Evolutionary conservation across 495 filamentous ascomycete species (phyloP).

Genomic region (Hyaloscypha hepaticicola): DNA sequence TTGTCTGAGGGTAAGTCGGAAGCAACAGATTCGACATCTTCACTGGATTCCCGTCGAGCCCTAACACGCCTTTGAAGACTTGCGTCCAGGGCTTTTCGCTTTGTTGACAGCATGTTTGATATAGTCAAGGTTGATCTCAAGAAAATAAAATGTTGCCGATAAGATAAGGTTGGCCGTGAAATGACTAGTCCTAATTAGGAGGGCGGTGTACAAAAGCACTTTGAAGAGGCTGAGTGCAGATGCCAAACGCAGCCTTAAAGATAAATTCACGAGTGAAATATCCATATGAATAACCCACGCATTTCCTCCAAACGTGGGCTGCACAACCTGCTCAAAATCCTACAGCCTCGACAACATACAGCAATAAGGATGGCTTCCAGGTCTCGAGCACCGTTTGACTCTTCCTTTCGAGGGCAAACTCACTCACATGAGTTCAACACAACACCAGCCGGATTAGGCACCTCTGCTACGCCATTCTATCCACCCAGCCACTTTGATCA

Average conservation of each 20-base stretch:
- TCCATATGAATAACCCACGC: neutral
- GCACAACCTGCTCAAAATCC: neutral
- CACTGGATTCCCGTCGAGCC: constrained; percentile 52
- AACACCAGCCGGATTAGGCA: neutral
- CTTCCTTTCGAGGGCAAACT: neutral
- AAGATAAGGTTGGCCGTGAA: neutral
- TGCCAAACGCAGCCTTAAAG: neutral
- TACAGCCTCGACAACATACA: neutral
- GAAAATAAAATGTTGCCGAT: constrained; percentile 1
- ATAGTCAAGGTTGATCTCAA: neutral
- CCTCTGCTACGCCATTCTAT: neutral
- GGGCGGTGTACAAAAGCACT: neutral
- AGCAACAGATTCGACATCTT: constrained; percentile 53
- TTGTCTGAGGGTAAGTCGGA: constrained; percentile 25
- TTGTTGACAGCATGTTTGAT: constrained; percentile 37
- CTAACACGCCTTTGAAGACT: constrained; percentile 60
- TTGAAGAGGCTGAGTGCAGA: neutral
- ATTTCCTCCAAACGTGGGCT: neutral
- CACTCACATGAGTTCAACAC: neutral
- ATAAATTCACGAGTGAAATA: neutral
- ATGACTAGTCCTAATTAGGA: neutral
- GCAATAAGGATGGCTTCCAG: neutral
- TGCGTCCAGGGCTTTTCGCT: constrained; percentile 25
- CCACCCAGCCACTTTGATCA: neutral
- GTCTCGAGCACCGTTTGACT: neutral